phyloP scores from a whole-genome alignment of 2,329 filamentous ascomycete genomes.

The Hypoxylon sp. region DNA sequence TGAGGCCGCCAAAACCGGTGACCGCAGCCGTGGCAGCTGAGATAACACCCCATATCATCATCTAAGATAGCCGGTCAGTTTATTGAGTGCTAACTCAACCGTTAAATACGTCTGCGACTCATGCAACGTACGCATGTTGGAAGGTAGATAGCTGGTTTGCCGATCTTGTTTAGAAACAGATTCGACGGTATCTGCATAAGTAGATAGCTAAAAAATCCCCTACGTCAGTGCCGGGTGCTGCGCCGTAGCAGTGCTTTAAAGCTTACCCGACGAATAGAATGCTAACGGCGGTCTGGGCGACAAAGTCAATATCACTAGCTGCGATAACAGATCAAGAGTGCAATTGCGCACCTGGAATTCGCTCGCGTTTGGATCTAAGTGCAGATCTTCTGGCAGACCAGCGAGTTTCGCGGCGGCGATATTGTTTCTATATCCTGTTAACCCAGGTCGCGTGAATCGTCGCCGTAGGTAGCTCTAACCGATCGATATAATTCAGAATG shows the following conservation, averaged over 20 bases:
- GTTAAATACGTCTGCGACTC: neutral
- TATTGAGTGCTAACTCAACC: neutral
- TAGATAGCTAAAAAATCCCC: conserved; percentile 57
- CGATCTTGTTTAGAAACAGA: conserved; percentile 66
- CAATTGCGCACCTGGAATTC: conserved; percentile 56
- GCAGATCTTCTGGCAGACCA: conserved; percentile 59
- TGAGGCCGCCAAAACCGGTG: conserved; percentile 56
- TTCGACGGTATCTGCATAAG: conserved; percentile 68
- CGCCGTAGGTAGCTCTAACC: conserved; percentile 36
- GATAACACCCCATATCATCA: conserved; percentile 66
- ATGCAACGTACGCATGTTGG: conserved; percentile 59
- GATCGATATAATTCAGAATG: conserved; percentile 52
- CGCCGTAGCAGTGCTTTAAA: neutral
- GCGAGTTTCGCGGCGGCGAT: conserved; percentile 69
- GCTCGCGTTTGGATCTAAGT: conserved; percentile 51
- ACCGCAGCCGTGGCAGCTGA: conserved; percentile 60
- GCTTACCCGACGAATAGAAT: conserved; percentile 66
- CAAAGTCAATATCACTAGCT: conserved; percentile 29
- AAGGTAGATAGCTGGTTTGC: conserved; percentile 64
- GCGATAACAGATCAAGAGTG: neutral
- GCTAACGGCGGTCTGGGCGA: conserved; percentile 61
- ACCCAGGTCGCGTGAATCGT: neutral
- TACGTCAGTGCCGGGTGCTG: conserved; percentile 14
- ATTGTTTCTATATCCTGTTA: conserved; percentile 62
- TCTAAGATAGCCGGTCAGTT: conserved; percentile 53